Evolutionary conservation across 768 basidiomycete species (phyloP).

Genomic region (Inosperma sp.): DNA sequence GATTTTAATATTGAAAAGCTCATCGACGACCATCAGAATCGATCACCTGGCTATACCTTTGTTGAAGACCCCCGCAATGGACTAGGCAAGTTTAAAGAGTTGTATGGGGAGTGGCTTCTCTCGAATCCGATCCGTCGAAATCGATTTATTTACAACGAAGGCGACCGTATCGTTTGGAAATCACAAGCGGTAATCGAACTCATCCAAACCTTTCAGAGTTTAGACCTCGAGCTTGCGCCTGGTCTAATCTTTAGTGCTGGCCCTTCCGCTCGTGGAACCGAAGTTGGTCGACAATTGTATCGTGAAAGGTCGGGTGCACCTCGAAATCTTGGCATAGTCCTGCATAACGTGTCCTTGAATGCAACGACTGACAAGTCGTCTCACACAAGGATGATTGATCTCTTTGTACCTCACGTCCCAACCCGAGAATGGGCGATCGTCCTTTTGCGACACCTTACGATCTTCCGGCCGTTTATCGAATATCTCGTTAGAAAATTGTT

Average conservation of each 20-base stretch:
- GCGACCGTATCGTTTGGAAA: conserved; percentile 1
- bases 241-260: not conserved
- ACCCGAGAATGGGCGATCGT: not conserved
- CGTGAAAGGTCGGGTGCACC: not conserved
- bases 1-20: conserved; percentile 11
- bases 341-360: not conserved
- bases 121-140: not conserved
- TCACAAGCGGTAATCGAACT: not conserved
- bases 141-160: not conserved
- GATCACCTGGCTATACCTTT: conserved; percentile 9
- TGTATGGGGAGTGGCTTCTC: conserved; percentile 10
- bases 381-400: not conserved
- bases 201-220: not conserved
- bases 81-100: not conserved
- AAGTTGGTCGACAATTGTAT: not conserved
- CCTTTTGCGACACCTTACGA: not conserved
- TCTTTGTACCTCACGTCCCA: conserved; percentile 9
- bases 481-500: conserved; percentile 3
- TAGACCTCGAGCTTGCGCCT: not conserved
- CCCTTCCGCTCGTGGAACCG: not conserved
- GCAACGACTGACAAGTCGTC: conserved; percentile 8
- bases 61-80: conserved; percentile 10
- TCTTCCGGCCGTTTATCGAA: conserved; percentile 6
- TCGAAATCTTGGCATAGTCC: conserved; percentile 2
- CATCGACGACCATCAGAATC: conserved; percentile 5